These are phyloP conservation scores for Trichocladium antarcticum DNA, from an alignment of 495 filamentous ascomycete genomes.

Conservation along the genomic window DNA sequence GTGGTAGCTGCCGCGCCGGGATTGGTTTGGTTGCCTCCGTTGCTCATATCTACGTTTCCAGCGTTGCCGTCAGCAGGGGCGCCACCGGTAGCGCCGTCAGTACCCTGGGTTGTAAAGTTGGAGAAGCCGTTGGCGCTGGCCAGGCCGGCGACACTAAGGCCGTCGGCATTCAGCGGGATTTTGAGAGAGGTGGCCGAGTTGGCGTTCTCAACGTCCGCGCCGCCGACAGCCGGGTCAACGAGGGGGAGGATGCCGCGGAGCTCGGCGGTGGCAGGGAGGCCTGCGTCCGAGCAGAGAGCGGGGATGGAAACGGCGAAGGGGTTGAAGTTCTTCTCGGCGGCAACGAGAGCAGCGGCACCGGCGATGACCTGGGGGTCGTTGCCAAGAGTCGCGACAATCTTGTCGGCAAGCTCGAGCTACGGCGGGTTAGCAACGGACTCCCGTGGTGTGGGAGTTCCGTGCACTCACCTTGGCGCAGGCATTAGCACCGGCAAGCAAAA, in stretches of 20 bases:
- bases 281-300: slow-evolving; percentile 45
- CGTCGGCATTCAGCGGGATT: slow-evolving; percentile 41
- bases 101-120: slow-evolving; percentile 42
- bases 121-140: slow-evolving; percentile 43
- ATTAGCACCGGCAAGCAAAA: slow-evolving; percentile 46
- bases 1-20: not conserved
- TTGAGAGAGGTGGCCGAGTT: slow-evolving; percentile 39
- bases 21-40: not conserved
- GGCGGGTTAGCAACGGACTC: not conserved
- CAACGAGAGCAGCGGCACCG: slow-evolving; percentile 47
- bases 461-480: slow-evolving; percentile 47
- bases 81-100: slow-evolving; percentile 19
- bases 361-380: slow-evolving; percentile 41
- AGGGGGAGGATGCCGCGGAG: slow-evolving; percentile 51
- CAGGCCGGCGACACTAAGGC: slow-evolving; percentile 46
- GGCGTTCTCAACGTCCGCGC: slow-evolving; percentile 43
- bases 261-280: slow-evolving; percentile 44
- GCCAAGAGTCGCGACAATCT: slow-evolving; percentile 46
- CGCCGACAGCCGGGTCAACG: slow-evolving; percentile 46
- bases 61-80: slow-evolving; percentile 8
- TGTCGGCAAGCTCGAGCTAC: slow-evolving; percentile 47
- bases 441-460: not conserved
- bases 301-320: slow-evolving; percentile 45
- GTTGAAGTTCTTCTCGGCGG: slow-evolving; percentile 61
- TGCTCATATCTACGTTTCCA: not conserved